These are phyloP conservation scores for Claviceps digitariae DNA, from an alignment of 2,329 filamentous ascomycete genomes.

Conservation along the genomic window DNA sequence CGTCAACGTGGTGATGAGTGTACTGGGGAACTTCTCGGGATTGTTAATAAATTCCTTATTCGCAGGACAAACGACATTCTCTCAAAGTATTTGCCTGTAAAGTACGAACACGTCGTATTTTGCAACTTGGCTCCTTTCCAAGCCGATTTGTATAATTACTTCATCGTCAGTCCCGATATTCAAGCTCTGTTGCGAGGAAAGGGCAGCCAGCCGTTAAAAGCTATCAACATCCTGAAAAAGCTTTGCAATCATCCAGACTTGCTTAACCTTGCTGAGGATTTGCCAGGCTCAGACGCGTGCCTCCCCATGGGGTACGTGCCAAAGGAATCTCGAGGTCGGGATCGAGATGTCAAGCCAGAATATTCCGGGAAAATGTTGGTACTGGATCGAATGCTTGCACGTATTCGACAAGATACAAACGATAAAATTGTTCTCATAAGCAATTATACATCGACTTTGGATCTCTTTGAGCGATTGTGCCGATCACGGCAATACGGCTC, in stretches of 20 bases:
- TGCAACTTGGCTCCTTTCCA: conserved; percentile 92
- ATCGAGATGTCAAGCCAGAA: conserved; percentile 86
- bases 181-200: conserved; percentile 84
- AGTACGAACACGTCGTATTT: conserved; percentile 98
- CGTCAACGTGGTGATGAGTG: conserved; percentile 73
- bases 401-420: conserved; percentile 90
- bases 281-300: conserved; percentile 72
- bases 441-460: conserved; percentile 93
- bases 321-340: conserved; percentile 74
- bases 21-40: conserved; percentile 60
- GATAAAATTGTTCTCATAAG: conserved; percentile 99
- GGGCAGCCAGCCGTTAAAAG: conserved; percentile 89
- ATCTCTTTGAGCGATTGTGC: conserved; percentile 86
- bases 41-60: conserved; percentile 98
- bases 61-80: conserved; percentile 94
- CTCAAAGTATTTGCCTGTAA: conserved; percentile 93
- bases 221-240: conserved; percentile 94
- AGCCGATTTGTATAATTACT: conserved; percentile 87
- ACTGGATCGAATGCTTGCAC: conserved; percentile 91
- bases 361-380: conserved; percentile 98
- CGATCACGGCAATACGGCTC: conserved; percentile 72
- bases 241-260: conserved; percentile 97
- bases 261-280: conserved; percentile 65
- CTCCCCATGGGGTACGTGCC: conserved; percentile 81
- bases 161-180: conserved; percentile 90